Percentiles rank a stretch among this genome's conserved stretches.
phyloP scores from a whole-genome alignment of 2,329 filamentous ascomycete genomes.

The Orbilia quercus region DNA sequence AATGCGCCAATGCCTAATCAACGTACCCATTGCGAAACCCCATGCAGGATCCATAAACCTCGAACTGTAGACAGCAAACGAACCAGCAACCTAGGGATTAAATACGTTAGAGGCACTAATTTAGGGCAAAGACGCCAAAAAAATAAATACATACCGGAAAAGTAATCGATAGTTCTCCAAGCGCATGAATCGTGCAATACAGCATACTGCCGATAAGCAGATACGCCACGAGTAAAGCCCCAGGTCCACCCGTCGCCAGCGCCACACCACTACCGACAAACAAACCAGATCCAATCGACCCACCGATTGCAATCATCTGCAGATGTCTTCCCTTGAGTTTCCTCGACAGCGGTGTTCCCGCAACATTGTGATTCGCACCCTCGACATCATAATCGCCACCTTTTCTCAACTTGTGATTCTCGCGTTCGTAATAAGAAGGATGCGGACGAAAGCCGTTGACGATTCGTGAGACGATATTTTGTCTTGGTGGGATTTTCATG shows the following conservation, averaged over 20 bases:
- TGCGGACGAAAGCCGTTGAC: constrained; percentile 45
- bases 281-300: constrained; percentile 86
- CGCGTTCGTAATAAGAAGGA: constrained; percentile 42
- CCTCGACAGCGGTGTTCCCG: constrained; percentile 76
- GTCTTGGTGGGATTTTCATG: constrained; percentile 4
- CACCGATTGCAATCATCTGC: constrained; percentile 98
- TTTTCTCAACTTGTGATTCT: constrained; percentile 28
- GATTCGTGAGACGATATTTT: constrained; percentile 17
- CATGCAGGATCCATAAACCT: constrained; percentile 92
- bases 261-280: constrained; percentile 85
- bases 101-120: neutral
- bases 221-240: constrained; percentile 81
- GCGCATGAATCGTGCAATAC: constrained; percentile 88
- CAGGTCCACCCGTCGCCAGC: constrained; percentile 78
- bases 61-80: constrained; percentile 90
- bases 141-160: constrained; percentile 73
- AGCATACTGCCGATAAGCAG: constrained; percentile 84
- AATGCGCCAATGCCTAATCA: too few relatives aligned
- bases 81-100: constrained; percentile 70
- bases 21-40: constrained; percentile 86
- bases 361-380: constrained; percentile 58
- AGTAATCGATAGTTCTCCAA: constrained; percentile 89
- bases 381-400: constrained; percentile 58
- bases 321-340: constrained; percentile 85
- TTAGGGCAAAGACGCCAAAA: too few relatives aligned